Evolutionary conservation across 441 rosid species (phyloP).

Genomic region (Francoa sonchifolia): DNA sequence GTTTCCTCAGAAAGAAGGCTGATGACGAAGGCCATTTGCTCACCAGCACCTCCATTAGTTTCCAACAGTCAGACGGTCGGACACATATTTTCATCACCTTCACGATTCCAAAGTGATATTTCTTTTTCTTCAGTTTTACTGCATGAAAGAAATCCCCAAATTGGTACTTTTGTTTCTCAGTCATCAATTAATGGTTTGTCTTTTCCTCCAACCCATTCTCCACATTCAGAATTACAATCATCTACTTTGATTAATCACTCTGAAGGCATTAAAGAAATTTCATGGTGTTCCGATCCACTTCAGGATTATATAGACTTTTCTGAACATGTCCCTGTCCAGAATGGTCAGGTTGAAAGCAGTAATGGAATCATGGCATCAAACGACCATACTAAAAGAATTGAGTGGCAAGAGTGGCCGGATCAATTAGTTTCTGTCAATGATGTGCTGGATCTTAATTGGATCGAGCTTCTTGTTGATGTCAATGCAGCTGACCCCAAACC

Average conservation of each 20-base stretch:
- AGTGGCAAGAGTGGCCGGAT: conserved; percentile 71
- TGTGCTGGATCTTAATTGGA: conserved; percentile 53
- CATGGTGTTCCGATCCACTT: conserved; percentile 43
- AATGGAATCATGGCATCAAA: conserved; percentile 27
- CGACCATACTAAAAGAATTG: conserved; percentile 27
- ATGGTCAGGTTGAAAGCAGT: conserved; percentile 31
- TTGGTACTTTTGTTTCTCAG: conserved; percentile 31
- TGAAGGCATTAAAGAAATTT: conserved; percentile 30
- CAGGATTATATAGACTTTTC: conserved; percentile 39
- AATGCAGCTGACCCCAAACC: conserved; percentile 27
- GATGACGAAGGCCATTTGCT: conserved; percentile 23
- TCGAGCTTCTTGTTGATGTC: conserved; percentile 44
- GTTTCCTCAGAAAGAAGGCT: conserved; percentile 35
- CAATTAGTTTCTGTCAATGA: conserved; percentile 49
- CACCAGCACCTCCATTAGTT: conserved; percentile 29
- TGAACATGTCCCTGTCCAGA: conserved; percentile 29
- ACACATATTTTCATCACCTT: conserved; percentile 22
- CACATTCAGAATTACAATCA: conserved; percentile 24
- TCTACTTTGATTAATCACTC: conserved; percentile 18
- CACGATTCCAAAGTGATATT: conserved; percentile 22
- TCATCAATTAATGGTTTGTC: conserved; percentile 22
- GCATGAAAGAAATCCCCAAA: conserved; percentile 25
- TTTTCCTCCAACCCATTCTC: conserved; percentile 16
- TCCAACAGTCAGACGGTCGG: conserved; percentile 24
- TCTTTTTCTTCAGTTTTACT: conserved; percentile 26